These are phyloP conservation scores for Tuber umbilicatum DNA, from an alignment of 495 filamentous ascomycete species.

Conservation along the genomic window DNA sequence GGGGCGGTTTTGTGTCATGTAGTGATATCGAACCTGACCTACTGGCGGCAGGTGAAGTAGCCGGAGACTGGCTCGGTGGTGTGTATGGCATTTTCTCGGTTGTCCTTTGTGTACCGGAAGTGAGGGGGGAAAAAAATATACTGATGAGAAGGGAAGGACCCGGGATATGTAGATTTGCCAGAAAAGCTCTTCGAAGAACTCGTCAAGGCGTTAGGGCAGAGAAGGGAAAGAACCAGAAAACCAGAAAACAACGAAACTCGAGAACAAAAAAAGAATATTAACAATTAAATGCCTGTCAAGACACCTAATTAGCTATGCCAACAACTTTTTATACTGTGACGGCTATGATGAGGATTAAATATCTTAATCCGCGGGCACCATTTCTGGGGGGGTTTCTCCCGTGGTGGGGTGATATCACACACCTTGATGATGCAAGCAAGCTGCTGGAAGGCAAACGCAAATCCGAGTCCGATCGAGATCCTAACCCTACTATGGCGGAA, in stretches of 20 bases:
- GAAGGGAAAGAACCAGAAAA: slow-evolving; percentile 31
- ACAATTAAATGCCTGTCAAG: slow-evolving; percentile 35
- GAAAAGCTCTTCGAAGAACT: slow-evolving; percentile 40
- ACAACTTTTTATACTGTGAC: not conserved
- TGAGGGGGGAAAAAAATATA: slow-evolving; percentile 30
- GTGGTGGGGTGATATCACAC: slow-evolving; percentile 15
- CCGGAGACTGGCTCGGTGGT: slow-evolving; percentile 76
- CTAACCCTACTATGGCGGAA: slow-evolving; percentile 31
- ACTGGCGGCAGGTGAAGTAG: slow-evolving; percentile 55
- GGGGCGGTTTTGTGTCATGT: slow-evolving; percentile 51
- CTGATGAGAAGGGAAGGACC: slow-evolving; percentile 12
- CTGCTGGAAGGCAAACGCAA: slow-evolving; percentile 34
- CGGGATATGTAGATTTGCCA: slow-evolving; percentile 33
- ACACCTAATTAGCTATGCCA: slow-evolving; percentile 21
- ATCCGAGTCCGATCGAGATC: slow-evolving; percentile 40
- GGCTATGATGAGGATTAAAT: slow-evolving; percentile 1
- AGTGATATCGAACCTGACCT: slow-evolving; percentile 41
- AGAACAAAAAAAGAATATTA: slow-evolving; percentile 35
- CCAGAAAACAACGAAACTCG: slow-evolving; percentile 30
- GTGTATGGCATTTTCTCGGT: slow-evolving; percentile 83
- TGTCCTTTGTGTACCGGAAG: slow-evolving; percentile 41
- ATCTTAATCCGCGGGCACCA: not conserved
- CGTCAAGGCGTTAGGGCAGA: slow-evolving; percentile 36
- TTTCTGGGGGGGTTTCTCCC: not conserved
- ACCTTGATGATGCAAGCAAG: slow-evolving; percentile 38